Evolutionary conservation across 176 grass and related monocot species (phyloP).

Genomic region (Tuctoria greenei): DNA sequence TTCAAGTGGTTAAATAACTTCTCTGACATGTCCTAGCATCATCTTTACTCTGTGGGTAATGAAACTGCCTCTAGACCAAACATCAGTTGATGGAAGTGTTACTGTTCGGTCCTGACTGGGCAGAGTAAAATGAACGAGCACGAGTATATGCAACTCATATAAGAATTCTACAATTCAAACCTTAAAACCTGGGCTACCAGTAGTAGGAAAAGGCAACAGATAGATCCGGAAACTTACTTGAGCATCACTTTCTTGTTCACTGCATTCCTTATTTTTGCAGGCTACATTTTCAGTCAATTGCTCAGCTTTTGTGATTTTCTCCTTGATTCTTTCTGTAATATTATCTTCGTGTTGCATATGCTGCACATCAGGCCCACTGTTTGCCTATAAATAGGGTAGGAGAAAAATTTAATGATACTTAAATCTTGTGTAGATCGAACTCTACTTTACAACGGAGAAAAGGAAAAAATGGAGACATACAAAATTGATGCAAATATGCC

Average conservation of each 20-base stretch:
- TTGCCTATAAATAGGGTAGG: constrained; percentile 48
- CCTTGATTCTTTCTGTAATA: constrained; percentile 27
- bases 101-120: constrained; percentile 28
- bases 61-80: constrained; percentile 41
- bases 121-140: constrained; percentile 25
- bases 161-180: neutral
- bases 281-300: constrained; percentile 24
- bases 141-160: neutral
- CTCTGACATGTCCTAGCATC: neutral
- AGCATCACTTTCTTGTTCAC: constrained; percentile 94
- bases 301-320: constrained; percentile 38
- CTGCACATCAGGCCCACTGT: constrained; percentile 41
- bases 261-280: constrained; percentile 59
- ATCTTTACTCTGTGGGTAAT: constrained; percentile 37
- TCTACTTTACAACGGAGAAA: neutral
- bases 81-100: constrained; percentile 17
- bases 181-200: neutral
- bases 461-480: constrained; percentile 17
- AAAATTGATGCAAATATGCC: constrained; percentile 13
- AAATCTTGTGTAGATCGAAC: neutral
- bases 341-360: constrained; percentile 54
- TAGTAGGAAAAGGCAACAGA: neutral
- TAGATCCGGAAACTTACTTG: constrained; percentile 70
- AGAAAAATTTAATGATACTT: constrained; percentile 10
- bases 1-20: constrained; percentile 4